phyloP scores from a whole-genome alignment of 331 rosid species.

The Cydonia oblonga region DNA sequence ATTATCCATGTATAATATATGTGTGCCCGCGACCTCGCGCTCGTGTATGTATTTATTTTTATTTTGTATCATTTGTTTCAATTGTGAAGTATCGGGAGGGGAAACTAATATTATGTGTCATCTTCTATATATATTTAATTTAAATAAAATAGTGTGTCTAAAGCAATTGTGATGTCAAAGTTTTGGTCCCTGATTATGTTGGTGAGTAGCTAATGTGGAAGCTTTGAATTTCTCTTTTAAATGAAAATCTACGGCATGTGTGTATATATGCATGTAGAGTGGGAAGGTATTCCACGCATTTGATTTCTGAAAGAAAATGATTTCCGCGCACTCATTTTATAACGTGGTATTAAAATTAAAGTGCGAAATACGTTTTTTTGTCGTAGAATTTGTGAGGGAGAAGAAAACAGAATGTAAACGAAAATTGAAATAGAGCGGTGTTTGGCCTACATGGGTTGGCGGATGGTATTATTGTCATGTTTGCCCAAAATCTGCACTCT shows the following conservation, averaged over 20 bases:
- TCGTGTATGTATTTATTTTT: neutral
- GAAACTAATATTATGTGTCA: neutral
- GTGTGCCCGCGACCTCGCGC: rapidly evolving
- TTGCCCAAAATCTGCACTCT: too few species aligned
- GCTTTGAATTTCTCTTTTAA: neutral
- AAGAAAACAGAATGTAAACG: too few species aligned
- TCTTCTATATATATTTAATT: too few species aligned
- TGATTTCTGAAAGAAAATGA: neutral
- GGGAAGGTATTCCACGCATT: neutral
- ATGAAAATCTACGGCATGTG: neutral
- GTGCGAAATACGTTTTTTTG: too few species aligned
- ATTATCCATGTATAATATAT: neutral
- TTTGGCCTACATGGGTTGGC: too few species aligned
- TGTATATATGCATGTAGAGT: neutral
- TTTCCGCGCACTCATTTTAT: neutral
- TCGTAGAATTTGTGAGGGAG: too few species aligned
- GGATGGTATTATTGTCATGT: too few species aligned
- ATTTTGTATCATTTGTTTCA: neutral
- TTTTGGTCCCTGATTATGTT: neutral
- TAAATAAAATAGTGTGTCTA: neutral
- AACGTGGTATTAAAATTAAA: too few species aligned
- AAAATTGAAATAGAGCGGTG: too few species aligned
- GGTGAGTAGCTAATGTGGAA: neutral
- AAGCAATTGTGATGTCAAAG: neutral
- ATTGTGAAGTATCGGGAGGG: neutral